Evolutionary conservation across 257 asterid species (phyloP), one percentile per base, ranked within the genome.

Genomic region (Orobanche coerulescens): DNA sequence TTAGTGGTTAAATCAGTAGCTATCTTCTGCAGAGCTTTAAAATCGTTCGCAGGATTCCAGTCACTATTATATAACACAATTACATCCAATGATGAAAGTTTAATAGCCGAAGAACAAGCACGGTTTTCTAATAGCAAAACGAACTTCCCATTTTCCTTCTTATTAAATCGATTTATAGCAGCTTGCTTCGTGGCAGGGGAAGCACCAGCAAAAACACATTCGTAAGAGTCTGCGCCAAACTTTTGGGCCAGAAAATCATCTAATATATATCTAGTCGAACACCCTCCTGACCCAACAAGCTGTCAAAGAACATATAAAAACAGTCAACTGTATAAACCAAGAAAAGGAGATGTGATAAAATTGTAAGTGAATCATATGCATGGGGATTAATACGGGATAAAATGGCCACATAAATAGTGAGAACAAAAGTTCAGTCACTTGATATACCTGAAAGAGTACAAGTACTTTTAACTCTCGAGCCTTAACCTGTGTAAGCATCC

Each of bases 51-150:
- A 1, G 95, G 98, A 63, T 86, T 84, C 85, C 81, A 79, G 56
- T 88, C 97, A 18, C 95, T 78, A 65, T 78, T 80, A 72, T 73
- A 86, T 66, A 86, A 72, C 78, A 92, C 13, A 39, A 88, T 72
- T 60, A 59, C 58, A 78, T 92, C 94, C 76, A 92, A 63, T 6
- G 82, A 71, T 14, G 79, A 73, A 58, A 80, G 80, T 71, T 80
- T 88, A 43, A 88, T 70, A 30, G 64, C n/a, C 15, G 91, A 67
- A 31, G 79, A 42, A 76, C 97, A 84, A 58, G 92, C 95, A 72
- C 97, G 94, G 31, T 78, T 87, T 75, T 89, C 98, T 52, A 88
- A 75, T 57, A 92, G 79, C 68, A 92, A 76, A 66, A 81, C 87
- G 73, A 92, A 92, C 37, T 70, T 80, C 39, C 72, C 90, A 58